These are phyloP conservation scores for Babesia ovis DNA, from an alignment of 169 alveolate genomes.

Conservation along the genomic window DNA sequence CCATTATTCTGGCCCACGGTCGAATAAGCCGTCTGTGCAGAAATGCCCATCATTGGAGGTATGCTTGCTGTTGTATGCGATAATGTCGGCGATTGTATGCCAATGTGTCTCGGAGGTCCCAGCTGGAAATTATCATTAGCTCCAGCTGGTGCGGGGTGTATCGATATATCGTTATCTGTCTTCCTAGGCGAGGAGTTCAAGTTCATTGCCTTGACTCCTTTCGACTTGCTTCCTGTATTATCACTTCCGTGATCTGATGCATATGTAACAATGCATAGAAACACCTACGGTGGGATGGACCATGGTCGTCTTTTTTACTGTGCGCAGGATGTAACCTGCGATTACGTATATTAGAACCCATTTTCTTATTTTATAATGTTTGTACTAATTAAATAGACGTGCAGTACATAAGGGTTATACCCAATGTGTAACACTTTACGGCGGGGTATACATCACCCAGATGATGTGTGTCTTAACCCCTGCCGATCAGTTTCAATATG, in stretches of 20 bases:
- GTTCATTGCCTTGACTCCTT: conserved; percentile 9
- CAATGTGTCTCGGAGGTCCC: neutral
- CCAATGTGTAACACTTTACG: too few relatives aligned
- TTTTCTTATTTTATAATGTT: neutral
- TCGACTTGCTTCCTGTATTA: neutral
- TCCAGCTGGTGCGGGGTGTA: conserved; percentile 10
- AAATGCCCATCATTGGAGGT: neutral
- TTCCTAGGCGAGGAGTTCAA: neutral
- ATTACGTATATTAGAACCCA: conserved; percentile 3
- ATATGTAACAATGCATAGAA: neutral
- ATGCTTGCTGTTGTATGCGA: neutral
- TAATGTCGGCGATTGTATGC: neutral
- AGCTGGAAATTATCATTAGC: neutral
- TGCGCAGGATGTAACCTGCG: conserved; percentile 20
- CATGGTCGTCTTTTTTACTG: neutral
- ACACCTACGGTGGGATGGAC: neutral
- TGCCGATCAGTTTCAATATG: too few relatives aligned
- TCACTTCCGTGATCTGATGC: neutral
- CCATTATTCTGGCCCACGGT: neutral
- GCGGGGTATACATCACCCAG: too few relatives aligned
- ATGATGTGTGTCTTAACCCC: too few relatives aligned
- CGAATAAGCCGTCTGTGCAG: neutral
- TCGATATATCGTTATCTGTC: neutral
- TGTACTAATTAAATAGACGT: too few relatives aligned
- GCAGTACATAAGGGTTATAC: too few relatives aligned